Conservation (phyloP, 2,329 filamentous ascomycete genomes). For the Fusarium sp. region DNA sequence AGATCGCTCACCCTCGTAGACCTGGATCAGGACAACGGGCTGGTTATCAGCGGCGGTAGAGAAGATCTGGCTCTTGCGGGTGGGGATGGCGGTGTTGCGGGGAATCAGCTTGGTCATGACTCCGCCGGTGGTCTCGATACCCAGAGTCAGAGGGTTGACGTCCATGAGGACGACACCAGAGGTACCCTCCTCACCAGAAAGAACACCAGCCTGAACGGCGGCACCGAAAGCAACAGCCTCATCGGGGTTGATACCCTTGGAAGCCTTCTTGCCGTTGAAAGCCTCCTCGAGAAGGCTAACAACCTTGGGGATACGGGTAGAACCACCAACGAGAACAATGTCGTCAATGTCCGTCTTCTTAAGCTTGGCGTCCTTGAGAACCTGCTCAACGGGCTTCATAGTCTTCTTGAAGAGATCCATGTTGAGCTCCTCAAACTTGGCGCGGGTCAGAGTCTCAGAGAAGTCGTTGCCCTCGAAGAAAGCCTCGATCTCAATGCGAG, state of each 20-base stretch:
- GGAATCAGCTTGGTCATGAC: slow-evolving; percentile 98
- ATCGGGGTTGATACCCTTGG: slow-evolving; percentile 99
- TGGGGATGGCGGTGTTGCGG: slow-evolving; percentile 94
- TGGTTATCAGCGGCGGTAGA: slow-evolving; percentile 98
- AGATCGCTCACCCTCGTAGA: slow-evolving; percentile 93
- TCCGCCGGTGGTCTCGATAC: slow-evolving; percentile 97
- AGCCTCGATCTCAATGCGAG: slow-evolving; percentile 95
- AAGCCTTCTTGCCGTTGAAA: slow-evolving; percentile 96
- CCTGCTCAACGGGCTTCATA: slow-evolving; percentile 98
- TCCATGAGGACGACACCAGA: slow-evolving; percentile 93
- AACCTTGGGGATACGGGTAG: slow-evolving; percentile 99
- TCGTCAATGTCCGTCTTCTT: slow-evolving; percentile 97
- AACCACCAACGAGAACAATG: slow-evolving; percentile 98
- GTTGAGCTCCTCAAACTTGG: slow-evolving; percentile 99
- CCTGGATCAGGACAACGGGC: slow-evolving; percentile 94
- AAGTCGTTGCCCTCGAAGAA: slow-evolving; percentile 98
- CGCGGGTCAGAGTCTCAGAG: slow-evolving; percentile 97
- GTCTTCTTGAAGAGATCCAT: slow-evolving; percentile 99
- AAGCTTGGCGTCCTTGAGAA: slow-evolving; percentile 97
- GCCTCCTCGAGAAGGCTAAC: slow-evolving; percentile 94
- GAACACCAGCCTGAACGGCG: slow-evolving; percentile 95
- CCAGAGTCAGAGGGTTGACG: slow-evolving; percentile 95
- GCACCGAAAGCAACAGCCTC: slow-evolving; percentile 99
- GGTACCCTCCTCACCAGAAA: slow-evolving; percentile 89
- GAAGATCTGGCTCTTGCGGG: slow-evolving; percentile 98